phyloP scores from a whole-genome alignment of 2,329 filamentous ascomycete genomes.

The Botrytis sinoallii region DNA sequence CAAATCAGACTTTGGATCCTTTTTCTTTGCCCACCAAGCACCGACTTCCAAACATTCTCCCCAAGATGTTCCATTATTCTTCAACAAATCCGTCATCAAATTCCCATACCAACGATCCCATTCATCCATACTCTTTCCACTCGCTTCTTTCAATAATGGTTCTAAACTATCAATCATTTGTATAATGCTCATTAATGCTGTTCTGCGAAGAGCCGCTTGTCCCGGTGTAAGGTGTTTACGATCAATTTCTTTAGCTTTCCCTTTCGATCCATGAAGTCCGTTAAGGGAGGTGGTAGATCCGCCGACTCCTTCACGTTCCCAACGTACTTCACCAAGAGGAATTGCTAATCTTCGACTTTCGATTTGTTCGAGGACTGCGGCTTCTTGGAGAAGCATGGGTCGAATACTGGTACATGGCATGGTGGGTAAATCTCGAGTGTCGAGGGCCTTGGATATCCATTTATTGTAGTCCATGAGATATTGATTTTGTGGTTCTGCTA shows the following conservation, averaged over 20 bases:
- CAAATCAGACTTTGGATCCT: slow-evolving; percentile 48
- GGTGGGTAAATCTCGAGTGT: slow-evolving; percentile 64
- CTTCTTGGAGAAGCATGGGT: slow-evolving; percentile 76
- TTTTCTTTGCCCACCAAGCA: slow-evolving; percentile 88
- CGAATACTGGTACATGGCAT: slow-evolving; percentile 77
- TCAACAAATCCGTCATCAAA: slow-evolving; percentile 81
- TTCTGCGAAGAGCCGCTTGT: slow-evolving; percentile 71
- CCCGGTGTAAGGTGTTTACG: slow-evolving; percentile 45
- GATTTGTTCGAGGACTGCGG: slow-evolving; percentile 66
- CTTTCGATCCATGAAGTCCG: slow-evolving; percentile 44
- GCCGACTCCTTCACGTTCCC: slow-evolving; percentile 75
- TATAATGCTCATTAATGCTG: slow-evolving; percentile 76
- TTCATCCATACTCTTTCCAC: slow-evolving; percentile 84
- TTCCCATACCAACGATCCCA: slow-evolving; percentile 88
- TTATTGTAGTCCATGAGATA: slow-evolving; percentile 80
- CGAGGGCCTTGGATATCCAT: slow-evolving; percentile 76
- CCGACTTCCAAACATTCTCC: slow-evolving; percentile 85
- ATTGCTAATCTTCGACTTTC: slow-evolving; percentile 79
- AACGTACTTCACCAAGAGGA: slow-evolving; percentile 77
- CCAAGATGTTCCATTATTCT: slow-evolving; percentile 72
- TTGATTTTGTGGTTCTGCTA: slow-evolving; percentile 75
- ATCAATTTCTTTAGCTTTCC: slow-evolving; percentile 34
- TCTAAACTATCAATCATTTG: slow-evolving; percentile 84
- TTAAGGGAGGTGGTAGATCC: slow-evolving; percentile 60
- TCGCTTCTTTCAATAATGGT: slow-evolving; percentile 75